Evolutionary conservation across 2,329 filamentous ascomycete genomes (phyloP).

Genomic region (Aspergillus persii): DNA sequence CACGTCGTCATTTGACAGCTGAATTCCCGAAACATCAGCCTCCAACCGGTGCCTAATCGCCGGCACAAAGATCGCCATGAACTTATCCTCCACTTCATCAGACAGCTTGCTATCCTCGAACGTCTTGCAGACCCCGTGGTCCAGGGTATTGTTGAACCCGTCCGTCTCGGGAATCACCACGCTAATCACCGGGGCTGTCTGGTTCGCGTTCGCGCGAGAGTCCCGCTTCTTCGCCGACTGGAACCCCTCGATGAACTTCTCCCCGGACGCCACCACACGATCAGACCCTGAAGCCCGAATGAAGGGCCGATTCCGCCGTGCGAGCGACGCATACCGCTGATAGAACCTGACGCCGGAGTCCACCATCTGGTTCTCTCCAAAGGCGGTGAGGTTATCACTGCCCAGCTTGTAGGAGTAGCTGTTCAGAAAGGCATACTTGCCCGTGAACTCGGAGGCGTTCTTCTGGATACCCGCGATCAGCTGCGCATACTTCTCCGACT

Average conservation of each 20-base stretch:
- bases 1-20: slow-evolving; percentile 62
- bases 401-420: slow-evolving; percentile 71
- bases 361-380: slow-evolving; percentile 68
- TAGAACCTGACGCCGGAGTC: slow-evolving; percentile 77
- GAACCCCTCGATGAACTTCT: slow-evolving; percentile 74
- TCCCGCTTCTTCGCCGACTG: slow-evolving; percentile 55
- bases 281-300: slow-evolving; percentile 67
- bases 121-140: slow-evolving; percentile 66
- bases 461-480: slow-evolving; percentile 67
- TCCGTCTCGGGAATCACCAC: slow-evolving; percentile 65
- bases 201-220: slow-evolving; percentile 42
- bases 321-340: slow-evolving; percentile 65
- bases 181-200: slow-evolving; percentile 58
- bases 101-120: slow-evolving; percentile 61
- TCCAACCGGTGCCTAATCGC: slow-evolving; percentile 70
- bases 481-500: slow-evolving; percentile 61
- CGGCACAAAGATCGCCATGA: slow-evolving; percentile 63
- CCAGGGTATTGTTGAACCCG: slow-evolving; percentile 76
- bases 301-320: slow-evolving; percentile 61
- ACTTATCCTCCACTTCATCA: slow-evolving; percentile 54
- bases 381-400: slow-evolving; percentile 65
- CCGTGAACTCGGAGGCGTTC: slow-evolving; percentile 54
- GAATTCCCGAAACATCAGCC: slow-evolving; percentile 63
- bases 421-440: slow-evolving; percentile 67
- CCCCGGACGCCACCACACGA: slow-evolving; percentile 71